Base-by-base conservation (phyloP, 345 rosid genomes). In the Limnanthes douglasii region DNA sequence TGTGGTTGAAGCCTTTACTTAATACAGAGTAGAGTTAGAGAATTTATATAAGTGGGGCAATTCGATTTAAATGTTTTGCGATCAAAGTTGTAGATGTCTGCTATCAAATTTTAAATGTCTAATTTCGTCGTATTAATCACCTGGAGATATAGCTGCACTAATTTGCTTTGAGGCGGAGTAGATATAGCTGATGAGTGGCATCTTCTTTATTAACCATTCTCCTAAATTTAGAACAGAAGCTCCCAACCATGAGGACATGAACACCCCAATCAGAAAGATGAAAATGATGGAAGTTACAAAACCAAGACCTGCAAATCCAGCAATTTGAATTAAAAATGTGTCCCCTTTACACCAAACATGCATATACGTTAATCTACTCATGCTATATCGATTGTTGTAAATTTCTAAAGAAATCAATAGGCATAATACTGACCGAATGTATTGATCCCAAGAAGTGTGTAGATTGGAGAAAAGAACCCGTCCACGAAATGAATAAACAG, bases 81-180 rank as follows among this genome's bases (percentile, higher is more conserved):
- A n/a, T n/a, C n/a, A n/a, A n/a, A n/a, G n/a, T n/a, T n/a, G n/a
- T n/a, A n/a, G n/a, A n/a, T n/a, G n/a, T n/a, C n/a, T n/a, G n/a
- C n/a, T n/a, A n/a, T n/a, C n/a, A n/a, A n/a, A n/a, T n/a, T n/a
- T n/a, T n/a, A n/a, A n/a, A n/a, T n/a, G n/a, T n/a, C n/a, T n/a
- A n/a, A n/a, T n/a, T n/a, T n/a, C n/a, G n/a, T n/a, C n/a, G n/a
- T n/a, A n/a, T n/a, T 24, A 14, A 22, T 21, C 15, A 75, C 82
- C 86, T 11, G 86, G 73, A 11, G 86, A 76, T 56, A 81, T 76
- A 10, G 93, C 86, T 25, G 79, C 66, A 32, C 79, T 80, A 3
- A 76, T 76, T 68, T 76, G 80, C 41, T 81, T 76, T 7, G 86
- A 81, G 54, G 93, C 84, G 0, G 76, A 62, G 57, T 76, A 81